Base-by-base conservation (phyloP, 176 grass and related monocot species). In the Aegilops longissima region DNA sequence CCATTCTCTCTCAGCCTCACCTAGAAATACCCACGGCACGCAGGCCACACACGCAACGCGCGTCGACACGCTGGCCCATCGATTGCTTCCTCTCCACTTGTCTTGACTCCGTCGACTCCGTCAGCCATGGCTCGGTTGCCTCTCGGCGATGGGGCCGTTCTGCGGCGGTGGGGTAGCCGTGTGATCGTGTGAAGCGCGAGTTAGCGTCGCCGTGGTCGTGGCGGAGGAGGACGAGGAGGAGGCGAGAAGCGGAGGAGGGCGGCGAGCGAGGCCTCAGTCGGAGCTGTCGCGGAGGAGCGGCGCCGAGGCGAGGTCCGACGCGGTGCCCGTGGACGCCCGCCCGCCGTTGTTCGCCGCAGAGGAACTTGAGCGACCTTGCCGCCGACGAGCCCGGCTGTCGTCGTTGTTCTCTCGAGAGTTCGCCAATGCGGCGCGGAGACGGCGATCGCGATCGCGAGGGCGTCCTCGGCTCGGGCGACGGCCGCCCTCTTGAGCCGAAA, bases 281-380 rank as follows among this genome's bases (percentile, higher is more conserved):
- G 92, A 90, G 83, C 90, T 91, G 78, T 95, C 88, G 76, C 87
- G 96, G 34, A 98, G 92, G 29, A 98, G 90, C 13, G 96, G 93
- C 36, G 90, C 86, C 2, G 70, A 81, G 6, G 90, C 56, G 1
- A 88, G 82, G 24, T 91, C 90, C 70, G 91, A 83, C 75, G 88
- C 70, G 7, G 81, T 24, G 5, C 66, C 58, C 2, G 47, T 56
- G 9, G 87, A 87, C n/a, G 47, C n/a, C 1, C 85, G 86, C 72
- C 72, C 72, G 64, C 87, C 82, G 21, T 73, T 81, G 73, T 94
- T 61, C 96, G 88, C 62, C 96, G 90, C 0, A 98, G 2, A 98
- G 88, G n/a, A 92, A 88, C 73, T 91, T 96, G 3, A 95, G 80
- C 4, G 92, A 90, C 73, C 91, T 66, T 63, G 76, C 81, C 23